These are phyloP conservation scores for Magnolia officinalis DNA, from an alignment of 164 flowering plant genomes.

Conservation along the genomic window DNA sequence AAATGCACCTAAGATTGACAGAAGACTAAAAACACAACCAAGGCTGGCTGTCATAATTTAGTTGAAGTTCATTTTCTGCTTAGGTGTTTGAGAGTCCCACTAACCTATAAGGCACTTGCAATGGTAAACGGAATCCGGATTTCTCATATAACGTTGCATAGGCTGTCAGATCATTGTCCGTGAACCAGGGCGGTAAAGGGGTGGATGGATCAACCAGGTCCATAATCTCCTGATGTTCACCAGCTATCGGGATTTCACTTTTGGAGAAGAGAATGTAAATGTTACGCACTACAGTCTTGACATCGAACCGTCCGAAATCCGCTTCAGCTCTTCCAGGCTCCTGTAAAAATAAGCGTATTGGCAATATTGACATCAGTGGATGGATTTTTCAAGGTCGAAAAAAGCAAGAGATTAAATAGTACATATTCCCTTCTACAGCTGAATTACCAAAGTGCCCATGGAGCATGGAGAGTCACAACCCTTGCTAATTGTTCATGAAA, in stretches of 20 bases:
- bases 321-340: constrained; percentile 58
- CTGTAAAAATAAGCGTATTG: constrained; percentile 16
- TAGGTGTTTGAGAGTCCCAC: too few relatives aligned
- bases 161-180: constrained; percentile 44
- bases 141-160: constrained; percentile 43
- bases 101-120: constrained; percentile 48
- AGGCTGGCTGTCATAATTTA: too few relatives aligned
- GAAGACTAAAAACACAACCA: neutral
- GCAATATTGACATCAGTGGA: too few relatives aligned
- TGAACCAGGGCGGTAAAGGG: constrained; percentile 55
- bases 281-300: constrained; percentile 45
- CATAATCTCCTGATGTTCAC: constrained; percentile 46
- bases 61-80: too few relatives aligned
- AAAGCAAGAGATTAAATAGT: too few relatives aligned
- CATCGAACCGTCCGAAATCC: constrained; percentile 45
- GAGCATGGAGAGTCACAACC: too few relatives aligned
- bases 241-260: constrained; percentile 45
- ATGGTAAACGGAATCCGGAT: constrained; percentile 48
- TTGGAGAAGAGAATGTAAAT: constrained; percentile 54
- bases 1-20: neutral
- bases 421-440: too few relatives aligned
- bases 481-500: too few relatives aligned
- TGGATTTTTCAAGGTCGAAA: too few relatives aligned
- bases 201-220: constrained; percentile 51
- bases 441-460: too few relatives aligned